Evolutionary conservation across 2,329 filamentous ascomycete genomes (phyloP), one percentile per base, ranked within the genome.

Genomic region (Massarina eburnea): DNA sequence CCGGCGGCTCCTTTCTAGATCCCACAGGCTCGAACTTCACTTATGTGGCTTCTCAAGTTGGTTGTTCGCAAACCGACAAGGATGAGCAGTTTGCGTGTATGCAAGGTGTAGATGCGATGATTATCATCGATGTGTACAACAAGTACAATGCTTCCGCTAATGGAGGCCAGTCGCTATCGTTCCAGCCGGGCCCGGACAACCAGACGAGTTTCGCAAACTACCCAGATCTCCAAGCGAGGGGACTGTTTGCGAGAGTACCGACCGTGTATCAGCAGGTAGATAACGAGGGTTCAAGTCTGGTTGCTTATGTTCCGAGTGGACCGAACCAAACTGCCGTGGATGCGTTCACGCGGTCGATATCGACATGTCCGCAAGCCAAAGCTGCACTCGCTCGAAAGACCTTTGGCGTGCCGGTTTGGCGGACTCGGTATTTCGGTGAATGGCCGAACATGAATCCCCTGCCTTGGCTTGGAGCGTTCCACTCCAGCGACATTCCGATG

Each of bases 61-160:
- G 55, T 21, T 61, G 58, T 43, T 17, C 34, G n/a, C 45, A 45
- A 7, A 14, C 39, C 18, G 21, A 37, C 39, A 45, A 50, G 24
- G 48, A 58, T 21, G 53, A 50, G 3, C 53, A 68, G 20, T 60
- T 73, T 10, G 48, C 53, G 1, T 74, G 71, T 50, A 69, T 73
- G 62, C 64, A 65, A 30, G 51, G 54, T 5, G 54, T 64, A 9
- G 50, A 41, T 45, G 56, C 38, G 52, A 66, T 27, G 12, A 56
- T 58, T 45, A 68, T 71, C 44, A 59, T 72, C 17, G 53, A 51
- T 1, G 48, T 54, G 7, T 66, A 69, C 43, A 57, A 61, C 34
- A 61, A 61, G 18, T 61, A 62, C 22, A 60, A 57, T 14, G 54
- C 55, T 8, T 48, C 57, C 15, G 52, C 58, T 5, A 51, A 61